These are phyloP conservation scores for Linnemannia schmuckeri DNA, from an alignment of 192 early-diverging fungal species.

Conservation along the genomic window DNA sequence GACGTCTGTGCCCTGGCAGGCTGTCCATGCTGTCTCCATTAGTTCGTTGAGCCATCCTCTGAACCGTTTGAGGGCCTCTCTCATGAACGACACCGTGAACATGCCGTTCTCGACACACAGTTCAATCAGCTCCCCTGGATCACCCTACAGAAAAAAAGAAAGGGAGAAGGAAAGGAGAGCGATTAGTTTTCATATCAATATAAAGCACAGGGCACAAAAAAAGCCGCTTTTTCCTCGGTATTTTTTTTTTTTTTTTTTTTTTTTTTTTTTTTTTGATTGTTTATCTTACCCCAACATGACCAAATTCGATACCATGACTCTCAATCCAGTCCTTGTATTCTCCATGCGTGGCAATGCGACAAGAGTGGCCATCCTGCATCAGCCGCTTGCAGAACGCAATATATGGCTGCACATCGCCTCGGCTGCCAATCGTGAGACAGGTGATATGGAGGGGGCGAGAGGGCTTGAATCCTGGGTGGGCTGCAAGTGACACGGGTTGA, in stretches of 20 bases:
- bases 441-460: constrained; percentile 68
- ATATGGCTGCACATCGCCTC: constrained; percentile 79
- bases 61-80: constrained; percentile 68
- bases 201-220: not conserved
- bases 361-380: constrained; percentile 68
- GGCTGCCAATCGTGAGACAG: constrained; percentile 75
- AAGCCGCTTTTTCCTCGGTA: not conserved
- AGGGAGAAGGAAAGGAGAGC: too few relatives aligned
- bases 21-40: constrained; percentile 63
- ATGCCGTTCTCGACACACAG: constrained; percentile 78
- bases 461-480: constrained; percentile 40
- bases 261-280: not conserved
- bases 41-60: constrained; percentile 72
- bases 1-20: constrained; percentile 73
- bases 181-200: not conserved
- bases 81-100: constrained; percentile 70
- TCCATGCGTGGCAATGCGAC: constrained; percentile 75
- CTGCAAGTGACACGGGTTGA: constrained; percentile 16
- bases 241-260: not conserved
- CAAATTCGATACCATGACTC: constrained; percentile 74
- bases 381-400: constrained; percentile 76
- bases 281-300: constrained; percentile 70
- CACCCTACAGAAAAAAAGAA: constrained; percentile 2
- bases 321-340: constrained; percentile 74
- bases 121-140: constrained; percentile 33